These are phyloP conservation scores for Dioscorea zingiberensis DNA, from an alignment of 106 monocot species.

Conservation along the genomic window DNA sequence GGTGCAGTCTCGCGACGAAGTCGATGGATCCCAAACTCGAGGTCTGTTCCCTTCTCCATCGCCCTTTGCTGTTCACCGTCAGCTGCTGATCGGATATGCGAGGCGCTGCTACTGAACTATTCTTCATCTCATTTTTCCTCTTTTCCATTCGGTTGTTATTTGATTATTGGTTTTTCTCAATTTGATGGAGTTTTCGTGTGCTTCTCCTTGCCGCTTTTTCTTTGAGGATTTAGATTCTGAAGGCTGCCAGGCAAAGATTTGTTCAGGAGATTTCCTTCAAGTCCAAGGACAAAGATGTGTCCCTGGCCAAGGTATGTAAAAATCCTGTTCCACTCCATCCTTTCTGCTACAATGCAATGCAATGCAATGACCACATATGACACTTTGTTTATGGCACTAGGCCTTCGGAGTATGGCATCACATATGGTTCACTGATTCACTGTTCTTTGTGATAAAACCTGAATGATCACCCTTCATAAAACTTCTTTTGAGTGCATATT, in stretches of 20 bases:
- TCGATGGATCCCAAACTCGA: slow-evolving; percentile 13
- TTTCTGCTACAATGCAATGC: too few species aligned
- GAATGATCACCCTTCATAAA: too few species aligned
- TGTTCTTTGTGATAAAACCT: too few species aligned
- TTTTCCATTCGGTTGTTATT: not conserved
- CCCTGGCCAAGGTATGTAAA: slow-evolving; percentile 48
- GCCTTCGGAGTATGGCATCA: too few species aligned
- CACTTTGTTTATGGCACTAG: too few species aligned
- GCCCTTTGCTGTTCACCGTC: not conserved
- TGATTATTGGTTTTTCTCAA: not conserved
- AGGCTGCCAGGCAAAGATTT: slow-evolving; percentile 48
- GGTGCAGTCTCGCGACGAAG: slow-evolving; percentile 12
- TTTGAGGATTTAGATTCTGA: slow-evolving; percentile 32
- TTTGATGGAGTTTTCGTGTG: not conserved
- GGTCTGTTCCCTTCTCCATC: slow-evolving; percentile 17
- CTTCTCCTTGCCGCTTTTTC: too few species aligned
- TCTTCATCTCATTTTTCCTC: not conserved
- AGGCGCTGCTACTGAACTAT: not conserved
- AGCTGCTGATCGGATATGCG: not conserved
- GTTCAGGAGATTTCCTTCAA: slow-evolving; percentile 39
- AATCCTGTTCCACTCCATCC: not conserved
- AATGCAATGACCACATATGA: too few species aligned
- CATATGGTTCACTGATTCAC: too few species aligned
- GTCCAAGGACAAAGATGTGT: slow-evolving; percentile 42
- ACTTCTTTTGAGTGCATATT: too few species aligned